Conservation (phyloP, 1,284 basidiomycete species). For the Laetiporus sulphureus region DNA sequence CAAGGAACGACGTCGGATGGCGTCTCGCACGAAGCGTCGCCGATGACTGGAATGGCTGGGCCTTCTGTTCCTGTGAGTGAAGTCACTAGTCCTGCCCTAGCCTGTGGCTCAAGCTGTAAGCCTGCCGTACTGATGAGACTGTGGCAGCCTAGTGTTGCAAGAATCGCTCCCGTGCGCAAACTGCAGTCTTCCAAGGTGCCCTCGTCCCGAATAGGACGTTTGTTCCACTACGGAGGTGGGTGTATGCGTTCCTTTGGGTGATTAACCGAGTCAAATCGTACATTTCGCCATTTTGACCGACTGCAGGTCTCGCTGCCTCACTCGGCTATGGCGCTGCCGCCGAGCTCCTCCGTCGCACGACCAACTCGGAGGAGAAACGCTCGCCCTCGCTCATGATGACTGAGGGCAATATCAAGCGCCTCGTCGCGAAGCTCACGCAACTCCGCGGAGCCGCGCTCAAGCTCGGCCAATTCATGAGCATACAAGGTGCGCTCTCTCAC, state of each 20-base stretch:
- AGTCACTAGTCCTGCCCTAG: too few relatives aligned
- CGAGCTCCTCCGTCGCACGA: constrained; percentile 27
- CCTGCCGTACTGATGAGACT: too few relatives aligned
- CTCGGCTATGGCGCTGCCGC: constrained; percentile 68
- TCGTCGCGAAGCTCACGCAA: constrained; percentile 87
- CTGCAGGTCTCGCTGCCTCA: constrained; percentile 57
- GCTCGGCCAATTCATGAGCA: constrained; percentile 95
- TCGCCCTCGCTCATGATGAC: constrained; percentile 70
- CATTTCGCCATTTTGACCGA: background rate
- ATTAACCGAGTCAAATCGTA: too few relatives aligned
- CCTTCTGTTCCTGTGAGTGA: too few relatives aligned
- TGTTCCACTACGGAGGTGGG: constrained; percentile 91
- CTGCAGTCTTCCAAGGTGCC: constrained; percentile 80
- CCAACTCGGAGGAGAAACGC: constrained; percentile 17
- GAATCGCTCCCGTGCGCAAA: too few relatives aligned
- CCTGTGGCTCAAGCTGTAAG: too few relatives aligned
- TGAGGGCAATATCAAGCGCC: constrained; percentile 82
- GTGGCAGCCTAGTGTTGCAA: too few relatives aligned
- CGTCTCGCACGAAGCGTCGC: background rate
- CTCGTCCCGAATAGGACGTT: constrained; percentile 77
- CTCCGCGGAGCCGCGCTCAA: constrained; percentile 98
- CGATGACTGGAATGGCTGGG: background rate
- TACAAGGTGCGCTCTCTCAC: constrained; percentile 64
- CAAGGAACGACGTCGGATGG: too few relatives aligned
- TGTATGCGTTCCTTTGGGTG: constrained; percentile 2